Percentiles rank a stretch among this genome's conserved stretches.
These are phyloP conservation scores for Ganoderma lingzhi DNA, from an alignment of 1,284 basidiomycete genomes.

Conservation along the genomic window DNA sequence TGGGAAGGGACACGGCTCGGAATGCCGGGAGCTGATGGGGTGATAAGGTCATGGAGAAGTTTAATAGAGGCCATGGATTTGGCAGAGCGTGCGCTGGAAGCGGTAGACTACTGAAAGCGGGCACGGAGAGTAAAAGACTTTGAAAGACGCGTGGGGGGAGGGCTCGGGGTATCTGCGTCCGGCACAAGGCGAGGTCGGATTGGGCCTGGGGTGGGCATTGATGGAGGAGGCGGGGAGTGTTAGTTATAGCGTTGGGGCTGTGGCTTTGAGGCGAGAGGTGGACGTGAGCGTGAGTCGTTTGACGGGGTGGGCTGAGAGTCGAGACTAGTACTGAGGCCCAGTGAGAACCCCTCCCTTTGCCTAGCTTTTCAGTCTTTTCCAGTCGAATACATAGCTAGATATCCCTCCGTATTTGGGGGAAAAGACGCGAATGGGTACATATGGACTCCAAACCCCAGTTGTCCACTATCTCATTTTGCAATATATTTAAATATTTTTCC, in stretches of 20 bases:
- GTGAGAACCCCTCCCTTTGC: no score
- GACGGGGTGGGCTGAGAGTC: no score
- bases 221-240: background rate
- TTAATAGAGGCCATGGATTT: slow-evolving; percentile 18
- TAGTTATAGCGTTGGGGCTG: background rate
- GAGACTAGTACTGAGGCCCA: no score
- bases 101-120: background rate
- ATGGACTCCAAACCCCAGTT: no score
- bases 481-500: no score
- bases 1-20: slow-evolving; percentile 19
- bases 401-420: no score
- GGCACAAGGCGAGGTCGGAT: slow-evolving; percentile 10
- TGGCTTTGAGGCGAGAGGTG: background rate
- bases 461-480: no score
- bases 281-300: background rate
- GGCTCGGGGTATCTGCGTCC: slow-evolving; percentile 12
- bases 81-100: slow-evolving; percentile 17
- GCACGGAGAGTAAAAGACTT: slow-evolving; percentile 2
- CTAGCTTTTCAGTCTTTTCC: no score
- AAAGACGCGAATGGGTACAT: no score
- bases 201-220: background rate
- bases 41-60: slow-evolving; percentile 27
- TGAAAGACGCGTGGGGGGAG: slow-evolving; percentile 12
- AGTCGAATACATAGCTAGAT: no score
- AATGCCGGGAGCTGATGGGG: slow-evolving; percentile 32